phyloP scores from a whole-genome alignment of 2,329 filamentous ascomycete genomes.

The Fusarium annulatum region DNA sequence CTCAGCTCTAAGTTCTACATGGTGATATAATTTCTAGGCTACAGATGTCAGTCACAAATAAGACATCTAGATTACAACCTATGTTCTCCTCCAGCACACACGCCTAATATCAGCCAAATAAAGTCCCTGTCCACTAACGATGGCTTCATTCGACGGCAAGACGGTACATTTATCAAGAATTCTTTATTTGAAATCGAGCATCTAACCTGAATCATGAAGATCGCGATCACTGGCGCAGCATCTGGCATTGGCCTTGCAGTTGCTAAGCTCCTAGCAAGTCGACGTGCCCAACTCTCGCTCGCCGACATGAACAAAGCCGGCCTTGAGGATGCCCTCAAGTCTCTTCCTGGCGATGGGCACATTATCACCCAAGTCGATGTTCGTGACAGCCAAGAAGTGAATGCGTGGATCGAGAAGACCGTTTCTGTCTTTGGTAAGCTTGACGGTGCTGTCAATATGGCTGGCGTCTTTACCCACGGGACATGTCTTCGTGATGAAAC shows the following conservation, averaged over 20 bases:
- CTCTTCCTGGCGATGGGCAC: rapidly evolving
- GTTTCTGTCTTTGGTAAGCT: not conserved
- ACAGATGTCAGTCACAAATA: too few relatives aligned
- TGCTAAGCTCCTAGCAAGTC: not conserved
- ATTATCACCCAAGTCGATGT: not conserved
- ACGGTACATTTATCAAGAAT: too few relatives aligned
- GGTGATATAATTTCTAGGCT: rapidly evolving
- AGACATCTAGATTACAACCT: rapidly evolving
- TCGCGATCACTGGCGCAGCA: not conserved
- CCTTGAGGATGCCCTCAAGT: not conserved
- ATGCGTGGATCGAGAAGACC: rapidly evolving
- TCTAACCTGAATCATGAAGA: rapidly evolving
- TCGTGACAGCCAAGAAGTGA: not conserved
- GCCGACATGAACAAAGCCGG: not conserved
- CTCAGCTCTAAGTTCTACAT: rapidly evolving
- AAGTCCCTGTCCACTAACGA: rapidly evolving
- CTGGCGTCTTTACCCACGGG: not conserved
- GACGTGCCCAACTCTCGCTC: not conserved
- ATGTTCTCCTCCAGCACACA: not conserved
- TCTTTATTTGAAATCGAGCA: rapidly evolving
- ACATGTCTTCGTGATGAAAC: not conserved
- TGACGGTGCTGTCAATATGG: not conserved
- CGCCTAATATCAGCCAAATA: not conserved
- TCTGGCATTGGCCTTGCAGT: not conserved
- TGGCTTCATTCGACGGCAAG: not conserved